A percentile compares a stretch with the other conserved stretches of the same genome.
phyloP scores from a whole-genome alignment of 1,284 basidiomycete species.

The Cutaneotrichosporon cavernicola region DNA sequence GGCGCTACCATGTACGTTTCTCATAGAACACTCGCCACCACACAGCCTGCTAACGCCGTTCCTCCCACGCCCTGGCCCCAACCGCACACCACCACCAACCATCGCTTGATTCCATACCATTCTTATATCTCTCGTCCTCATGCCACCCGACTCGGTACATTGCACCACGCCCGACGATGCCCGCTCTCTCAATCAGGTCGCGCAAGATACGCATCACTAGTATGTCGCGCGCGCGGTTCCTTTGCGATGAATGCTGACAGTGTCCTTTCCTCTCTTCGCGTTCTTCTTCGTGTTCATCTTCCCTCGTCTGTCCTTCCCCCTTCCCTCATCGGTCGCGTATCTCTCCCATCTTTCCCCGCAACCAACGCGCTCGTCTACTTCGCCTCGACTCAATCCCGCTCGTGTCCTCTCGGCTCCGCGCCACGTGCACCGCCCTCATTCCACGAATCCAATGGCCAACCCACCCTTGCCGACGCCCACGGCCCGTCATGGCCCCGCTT shows the following conservation, averaged over 20 bases:
- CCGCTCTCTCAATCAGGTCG: conserved; percentile 21
- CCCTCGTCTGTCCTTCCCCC: neutral
- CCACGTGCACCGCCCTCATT: conserved; percentile 11
- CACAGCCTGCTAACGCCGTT: neutral
- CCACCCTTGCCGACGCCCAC: neutral
- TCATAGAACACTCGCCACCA: neutral
- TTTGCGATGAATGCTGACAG: conserved; percentile 12
- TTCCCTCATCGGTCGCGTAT: neutral
- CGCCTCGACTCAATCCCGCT: neutral
- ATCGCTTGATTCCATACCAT: neutral
- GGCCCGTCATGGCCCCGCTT: neutral
- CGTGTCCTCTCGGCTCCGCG: neutral
- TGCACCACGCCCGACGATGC: neutral
- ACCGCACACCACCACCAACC: neutral
- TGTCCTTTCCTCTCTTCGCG: neutral
- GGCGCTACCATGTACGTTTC: conserved; percentile 12
- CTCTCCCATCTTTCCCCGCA: neutral
- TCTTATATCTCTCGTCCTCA: neutral
- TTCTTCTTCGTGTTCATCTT: neutral
- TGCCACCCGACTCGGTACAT: neutral
- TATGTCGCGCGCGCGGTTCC: conserved; percentile 17
- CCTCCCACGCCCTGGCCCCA: conserved; percentile 1
- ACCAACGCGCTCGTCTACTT: neutral
- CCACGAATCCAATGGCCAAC: neutral
- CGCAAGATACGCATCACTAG: conserved; percentile 39